Evolutionary conservation across 176 grass and related monocot genomes (phyloP), one percentile per base, ranked within the genome.

Genomic region (Cenchrus purpureus): DNA sequence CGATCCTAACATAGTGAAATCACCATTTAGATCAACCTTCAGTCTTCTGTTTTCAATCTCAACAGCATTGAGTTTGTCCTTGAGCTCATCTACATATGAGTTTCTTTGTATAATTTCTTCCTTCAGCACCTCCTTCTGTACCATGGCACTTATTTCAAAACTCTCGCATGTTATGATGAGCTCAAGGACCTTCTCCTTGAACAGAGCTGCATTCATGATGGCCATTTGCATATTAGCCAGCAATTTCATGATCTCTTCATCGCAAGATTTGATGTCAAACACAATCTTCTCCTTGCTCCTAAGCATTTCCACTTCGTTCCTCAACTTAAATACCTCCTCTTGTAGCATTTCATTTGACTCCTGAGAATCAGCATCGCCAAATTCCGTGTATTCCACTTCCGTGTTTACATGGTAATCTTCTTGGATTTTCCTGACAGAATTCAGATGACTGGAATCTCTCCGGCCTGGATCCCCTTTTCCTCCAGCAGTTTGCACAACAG

Each of bases 41-140:
- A 99, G 69, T 71, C 93, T 90, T 90, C 83, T 90, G 74, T 96
- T 99, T 64, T 99, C 93, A 58, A 84, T 82, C 65, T 96, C 91
- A 14, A 92, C 85, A 81, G 86, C 84, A 79, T 94, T 89, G 50
- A 96, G 83, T 48, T 94, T 99, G 85, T 95, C 87, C 73, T 92
- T 92, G 71, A 99, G 87, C 74, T 89, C 91, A 46, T 92, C 83
- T 32, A 96, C 88, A 85, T 87, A 91, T 0, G 82, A 92, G 83
- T 94, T 95, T 52, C 90, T 92, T 81, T 52, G 80, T 79, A 71
- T 93, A 77, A 95, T 90, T 77, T 99, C 93, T 84, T 99, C 93
- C 74, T 95, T 92, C 55, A 98, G 78, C 48, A 94, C 93, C 82
- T 95, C 88, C 79, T 81, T 96, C 55, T 96, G 91, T 55, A 94